Conservation (phyloP, 805 yeast genomes). For the Zygoascus biomembranicola region DNA sequence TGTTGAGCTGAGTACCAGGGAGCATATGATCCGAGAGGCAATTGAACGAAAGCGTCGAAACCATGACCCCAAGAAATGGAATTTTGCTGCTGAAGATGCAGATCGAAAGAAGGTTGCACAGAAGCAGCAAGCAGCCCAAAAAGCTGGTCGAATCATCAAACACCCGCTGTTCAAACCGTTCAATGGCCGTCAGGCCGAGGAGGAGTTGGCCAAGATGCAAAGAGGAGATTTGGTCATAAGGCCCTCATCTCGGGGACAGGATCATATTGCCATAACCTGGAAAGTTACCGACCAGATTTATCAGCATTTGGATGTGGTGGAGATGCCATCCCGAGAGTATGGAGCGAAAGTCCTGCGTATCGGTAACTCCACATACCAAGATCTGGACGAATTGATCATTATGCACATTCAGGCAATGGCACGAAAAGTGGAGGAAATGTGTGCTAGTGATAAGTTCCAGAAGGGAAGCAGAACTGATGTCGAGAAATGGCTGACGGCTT, state of each 20-base stretch:
- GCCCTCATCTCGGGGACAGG: slow-evolving; percentile 85
- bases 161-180: slow-evolving; percentile 87
- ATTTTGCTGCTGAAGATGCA: slow-evolving; percentile 60
- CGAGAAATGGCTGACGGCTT: slow-evolving; percentile 77
- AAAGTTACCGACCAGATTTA: slow-evolving; percentile 84
- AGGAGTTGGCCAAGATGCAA: slow-evolving; percentile 75
- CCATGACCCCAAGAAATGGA: slow-evolving; percentile 60
- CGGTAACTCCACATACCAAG: slow-evolving; percentile 65
- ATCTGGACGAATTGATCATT: slow-evolving; percentile 87
- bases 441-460: slow-evolving; percentile 80
- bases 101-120: slow-evolving; percentile 48
- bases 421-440: slow-evolving; percentile 74
- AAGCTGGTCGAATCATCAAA: slow-evolving; percentile 68
- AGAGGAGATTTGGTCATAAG: slow-evolving; percentile 91
- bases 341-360: slow-evolving; percentile 55
- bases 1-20: slow-evolving; percentile 65
- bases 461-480: slow-evolving; percentile 73
- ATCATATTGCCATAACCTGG: slow-evolving; percentile 92
- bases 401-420: slow-evolving; percentile 80
- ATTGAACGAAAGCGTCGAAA: slow-evolving; percentile 28
- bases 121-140: slow-evolving; percentile 55
- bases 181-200: slow-evolving; percentile 84
- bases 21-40: slow-evolving; percentile 54
- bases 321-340: slow-evolving; percentile 54
- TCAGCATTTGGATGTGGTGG: slow-evolving; percentile 85